Evolutionary conservation across 164 flowering plant genomes (phyloP).

Genomic region (Vitis rotundifolia): DNA sequence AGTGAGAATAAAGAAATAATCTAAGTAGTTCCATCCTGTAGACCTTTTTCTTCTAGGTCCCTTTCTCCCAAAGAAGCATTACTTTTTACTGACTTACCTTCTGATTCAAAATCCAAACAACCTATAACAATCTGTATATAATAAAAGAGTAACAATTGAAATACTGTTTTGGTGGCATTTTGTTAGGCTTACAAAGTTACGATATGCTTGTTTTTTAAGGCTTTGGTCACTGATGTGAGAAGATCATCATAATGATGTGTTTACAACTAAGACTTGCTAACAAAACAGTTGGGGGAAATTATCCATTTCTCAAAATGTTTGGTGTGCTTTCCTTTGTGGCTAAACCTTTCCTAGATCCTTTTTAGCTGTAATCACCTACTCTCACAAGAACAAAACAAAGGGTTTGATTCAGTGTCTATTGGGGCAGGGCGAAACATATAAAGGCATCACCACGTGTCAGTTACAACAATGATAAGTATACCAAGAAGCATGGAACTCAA

Average conservation of each 20-base stretch:
- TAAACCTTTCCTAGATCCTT: not conserved
- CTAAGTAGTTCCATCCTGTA: not conserved
- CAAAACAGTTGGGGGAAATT: not conserved
- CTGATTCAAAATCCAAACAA: too few species aligned
- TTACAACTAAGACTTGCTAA: not conserved
- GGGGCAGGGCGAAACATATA: slow-evolving; percentile 78
- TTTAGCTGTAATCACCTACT: not conserved
- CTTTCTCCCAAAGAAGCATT: not conserved
- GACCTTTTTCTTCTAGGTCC: not conserved
- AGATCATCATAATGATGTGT: not conserved
- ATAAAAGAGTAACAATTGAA: not conserved
- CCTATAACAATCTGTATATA: too few species aligned
- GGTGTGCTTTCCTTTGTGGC: not conserved
- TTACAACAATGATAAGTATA: slow-evolving; percentile 33
- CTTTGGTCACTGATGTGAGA: not conserved
- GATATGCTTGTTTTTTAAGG: too few species aligned
- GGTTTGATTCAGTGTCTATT: not conserved
- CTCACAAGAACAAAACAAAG: not conserved
- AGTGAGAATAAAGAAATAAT: not conserved
- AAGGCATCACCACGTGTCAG: slow-evolving; percentile 43
- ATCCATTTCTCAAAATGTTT: not conserved
- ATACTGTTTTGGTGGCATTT: not conserved
- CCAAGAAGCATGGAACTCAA: slow-evolving; percentile 20
- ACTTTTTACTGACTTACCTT: too few species aligned
- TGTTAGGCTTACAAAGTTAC: too few species aligned